Base-by-base conservation (phyloP, 148 eudicot genomes). In the Cornus kousa region DNA sequence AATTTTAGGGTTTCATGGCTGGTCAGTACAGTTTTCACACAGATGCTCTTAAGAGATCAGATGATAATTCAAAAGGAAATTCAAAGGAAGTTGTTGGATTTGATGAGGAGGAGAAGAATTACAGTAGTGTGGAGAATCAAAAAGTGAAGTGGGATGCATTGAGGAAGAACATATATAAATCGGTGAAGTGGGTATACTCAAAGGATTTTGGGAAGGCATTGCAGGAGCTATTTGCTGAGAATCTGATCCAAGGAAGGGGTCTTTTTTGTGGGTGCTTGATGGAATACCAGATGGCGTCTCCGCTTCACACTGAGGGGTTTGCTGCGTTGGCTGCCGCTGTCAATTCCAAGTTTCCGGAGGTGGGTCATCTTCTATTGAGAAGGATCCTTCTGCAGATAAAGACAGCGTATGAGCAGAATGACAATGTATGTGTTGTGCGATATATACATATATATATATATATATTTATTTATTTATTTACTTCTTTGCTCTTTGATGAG, bases 281-380 rank as follows among this genome's bases (percentile, higher is more conserved):
- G 88, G 90, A 92, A 82, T 88, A 92, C 3, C 94, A 92, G 55
- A 83, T 90, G 93, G 92, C 97, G 14, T 92, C 92, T 70, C 97
- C 97, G 0, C 89, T 87, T 5, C 89, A 90, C 60, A 92, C 93
- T 4, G 89, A 89, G 79, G 92, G 90, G 0, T 86, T 92, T 84
- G 87, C 94, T 71, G 97, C 97, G 0, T 48, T 92, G 79, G 93
- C 87, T 78, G 88, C 94, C 71, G 91, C 90, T 23, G 94, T 89
- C 0, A 90, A 92, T 67, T 87, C 92, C 2, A 92, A 88, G 81
- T 88, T 92, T 62, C 97, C 97, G 20, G 89, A 90, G 75, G 74
- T 92, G 33, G 94, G 97, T 43, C 89, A 89, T 78, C 92, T 89
- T 81, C 79, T 92, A 53, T 67, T 92, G 74, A 88, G 86, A 76